These are phyloP conservation scores for Peronospora destructor DNA, from an alignment of 352 stramenopile species.

Conservation along the genomic window DNA sequence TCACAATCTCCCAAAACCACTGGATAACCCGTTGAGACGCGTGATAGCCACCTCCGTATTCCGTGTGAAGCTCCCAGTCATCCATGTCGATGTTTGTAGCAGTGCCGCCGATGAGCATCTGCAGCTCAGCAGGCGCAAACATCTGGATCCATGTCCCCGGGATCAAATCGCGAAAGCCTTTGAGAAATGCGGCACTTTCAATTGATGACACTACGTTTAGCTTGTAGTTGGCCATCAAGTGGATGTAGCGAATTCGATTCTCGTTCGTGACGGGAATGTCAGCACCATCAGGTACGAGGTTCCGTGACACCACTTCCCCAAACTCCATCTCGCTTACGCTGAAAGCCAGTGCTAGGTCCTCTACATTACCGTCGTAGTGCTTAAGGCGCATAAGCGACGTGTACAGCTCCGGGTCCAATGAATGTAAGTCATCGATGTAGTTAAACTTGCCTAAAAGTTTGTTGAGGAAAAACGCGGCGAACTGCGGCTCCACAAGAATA, in stretches of 20 bases:
- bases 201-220: slow-evolving; percentile 84
- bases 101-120: slow-evolving; percentile 89
- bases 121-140: slow-evolving; percentile 88
- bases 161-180: slow-evolving; percentile 71
- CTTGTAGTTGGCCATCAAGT: slow-evolving; percentile 95
- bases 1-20: slow-evolving; percentile 78
- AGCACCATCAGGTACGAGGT: slow-evolving; percentile 83
- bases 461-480: slow-evolving; percentile 95
- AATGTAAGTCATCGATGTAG: slow-evolving; percentile 89
- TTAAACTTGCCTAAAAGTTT: slow-evolving; percentile 89
- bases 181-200: slow-evolving; percentile 57
- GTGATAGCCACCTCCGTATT: slow-evolving; percentile 94
- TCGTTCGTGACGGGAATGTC: slow-evolving; percentile 87
- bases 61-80: slow-evolving; percentile 90
- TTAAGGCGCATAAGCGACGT: slow-evolving; percentile 95
- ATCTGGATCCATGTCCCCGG: slow-evolving; percentile 72
- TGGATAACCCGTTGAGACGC: slow-evolving; percentile 57
- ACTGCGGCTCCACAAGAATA: slow-evolving; percentile 94
- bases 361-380: slow-evolving; percentile 88
- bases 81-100: slow-evolving; percentile 91
- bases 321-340: slow-evolving; percentile 79
- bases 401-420: slow-evolving; percentile 92
- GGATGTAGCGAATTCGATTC: slow-evolving; percentile 95
- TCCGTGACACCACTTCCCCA: slow-evolving; percentile 43
- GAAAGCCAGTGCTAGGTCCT: slow-evolving; percentile 92